phyloP scores from a whole-genome alignment of 495 filamentous ascomycete species.

The Mycothermus thermophilus region DNA sequence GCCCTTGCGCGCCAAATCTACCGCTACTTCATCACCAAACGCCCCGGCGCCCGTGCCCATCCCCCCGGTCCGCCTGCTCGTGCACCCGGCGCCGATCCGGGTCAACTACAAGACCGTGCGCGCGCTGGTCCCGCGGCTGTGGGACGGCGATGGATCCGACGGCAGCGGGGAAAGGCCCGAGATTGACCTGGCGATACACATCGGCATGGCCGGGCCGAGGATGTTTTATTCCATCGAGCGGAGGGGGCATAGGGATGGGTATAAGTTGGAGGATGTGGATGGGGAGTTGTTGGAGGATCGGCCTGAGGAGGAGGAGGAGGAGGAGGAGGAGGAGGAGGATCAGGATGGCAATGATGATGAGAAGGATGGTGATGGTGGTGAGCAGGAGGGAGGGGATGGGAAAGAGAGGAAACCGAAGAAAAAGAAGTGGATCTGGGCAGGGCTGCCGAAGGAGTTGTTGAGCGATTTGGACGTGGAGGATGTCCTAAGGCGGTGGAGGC shows the following conservation, averaged over 20 bases:
- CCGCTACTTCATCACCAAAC: background rate
- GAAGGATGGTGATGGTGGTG: slow-evolving; percentile 39
- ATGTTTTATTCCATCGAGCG: slow-evolving; percentile 56
- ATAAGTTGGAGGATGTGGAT: slow-evolving; percentile 53
- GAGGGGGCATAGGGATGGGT: slow-evolving; percentile 61
- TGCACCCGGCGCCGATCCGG: slow-evolving; percentile 50
- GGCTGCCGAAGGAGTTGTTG: slow-evolving; percentile 30
- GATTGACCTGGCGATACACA: slow-evolving; percentile 58
- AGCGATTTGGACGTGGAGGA: slow-evolving; percentile 40
- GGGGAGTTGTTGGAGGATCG: slow-evolving; percentile 41
- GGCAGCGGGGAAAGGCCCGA: background rate
- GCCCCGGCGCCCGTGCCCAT: slow-evolving; percentile 5
- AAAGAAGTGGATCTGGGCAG: slow-evolving; percentile 32
- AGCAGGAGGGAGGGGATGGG: slow-evolving; percentile 17
- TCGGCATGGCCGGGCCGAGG: slow-evolving; percentile 66
- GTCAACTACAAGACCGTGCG: slow-evolving; percentile 57
- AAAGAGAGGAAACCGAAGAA: background rate
- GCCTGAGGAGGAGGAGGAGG: slow-evolving; percentile 31
- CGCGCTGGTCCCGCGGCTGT: slow-evolving; percentile 46
- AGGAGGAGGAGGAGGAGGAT: slow-evolving; percentile 15
- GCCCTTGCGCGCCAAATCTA: slow-evolving; percentile 25
- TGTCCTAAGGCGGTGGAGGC: slow-evolving; percentile 42
- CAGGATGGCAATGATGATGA: too few species aligned
- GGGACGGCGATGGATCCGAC: slow-evolving; percentile 6
- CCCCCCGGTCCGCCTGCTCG: slow-evolving; percentile 48